A percentile compares a stretch with the other conserved stretches of the same genome.
Evolutionary conservation across 2,329 filamentous ascomycete species (phyloP).

Genomic region (Amauroascus niger): DNA sequence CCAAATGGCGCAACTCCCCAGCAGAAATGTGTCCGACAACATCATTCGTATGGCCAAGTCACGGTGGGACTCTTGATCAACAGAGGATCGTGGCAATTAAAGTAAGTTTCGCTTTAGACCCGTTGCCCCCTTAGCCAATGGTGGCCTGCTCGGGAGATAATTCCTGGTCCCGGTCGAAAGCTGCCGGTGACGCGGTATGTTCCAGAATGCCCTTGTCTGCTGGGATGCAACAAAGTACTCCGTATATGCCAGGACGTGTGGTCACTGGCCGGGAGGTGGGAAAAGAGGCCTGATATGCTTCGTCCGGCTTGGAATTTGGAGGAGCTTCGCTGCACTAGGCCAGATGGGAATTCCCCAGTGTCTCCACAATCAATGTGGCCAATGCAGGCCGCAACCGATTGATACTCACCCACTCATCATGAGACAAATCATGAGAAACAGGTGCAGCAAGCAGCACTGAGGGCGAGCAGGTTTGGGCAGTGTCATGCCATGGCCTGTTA

Average conservation of each 20-base stretch:
- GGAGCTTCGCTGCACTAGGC: conserved; percentile 1
- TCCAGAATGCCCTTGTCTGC: not conserved
- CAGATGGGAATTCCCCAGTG: conserved; percentile 1
- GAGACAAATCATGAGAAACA: conserved; percentile 10
- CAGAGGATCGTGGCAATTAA: conserved; percentile 12
- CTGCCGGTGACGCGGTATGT: conserved; percentile 2
- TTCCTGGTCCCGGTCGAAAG: conserved; percentile 9
- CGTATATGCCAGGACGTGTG: conserved; percentile 1
- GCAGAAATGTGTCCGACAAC: not conserved
- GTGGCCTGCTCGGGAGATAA: conserved; percentile 5
- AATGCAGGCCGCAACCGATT: not conserved
- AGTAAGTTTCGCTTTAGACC: conserved; percentile 2
- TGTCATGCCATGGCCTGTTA: conserved; percentile 1
- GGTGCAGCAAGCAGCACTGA: not conserved
- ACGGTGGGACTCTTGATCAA: conserved; percentile 8
- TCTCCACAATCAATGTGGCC: conserved; percentile 10
- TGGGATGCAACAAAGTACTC: not conserved
- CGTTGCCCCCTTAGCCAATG: not conserved
- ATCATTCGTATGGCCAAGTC: conserved; percentile 10
- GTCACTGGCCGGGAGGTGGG: not conserved
- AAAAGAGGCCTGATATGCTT: not conserved
- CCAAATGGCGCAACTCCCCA: conserved; percentile 6
- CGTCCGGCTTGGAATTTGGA: conserved; percentile 2
- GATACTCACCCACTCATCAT: conserved; percentile 8
- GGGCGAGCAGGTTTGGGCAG: not conserved